A percentile compares a stretch with the other conserved stretches of the same genome.
Conservation (phyloP, 2,329 filamentous ascomycete species). For the Talaromyces rugulosus region DNA sequence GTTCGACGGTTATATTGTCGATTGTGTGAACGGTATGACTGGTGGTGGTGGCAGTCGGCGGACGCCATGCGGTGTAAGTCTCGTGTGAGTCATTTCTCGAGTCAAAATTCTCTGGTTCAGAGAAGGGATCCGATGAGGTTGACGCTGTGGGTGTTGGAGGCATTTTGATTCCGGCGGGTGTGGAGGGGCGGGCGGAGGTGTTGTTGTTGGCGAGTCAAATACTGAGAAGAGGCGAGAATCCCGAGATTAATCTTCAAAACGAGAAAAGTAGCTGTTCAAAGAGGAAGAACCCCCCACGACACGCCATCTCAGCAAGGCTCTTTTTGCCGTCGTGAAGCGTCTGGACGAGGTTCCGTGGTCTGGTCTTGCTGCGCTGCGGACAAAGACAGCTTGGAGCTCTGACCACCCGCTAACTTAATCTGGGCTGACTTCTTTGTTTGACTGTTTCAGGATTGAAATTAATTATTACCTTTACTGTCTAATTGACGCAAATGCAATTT, state of each 20-base stretch:
- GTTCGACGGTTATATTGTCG: neutral
- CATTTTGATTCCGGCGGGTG: neutral
- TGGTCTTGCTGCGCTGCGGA: neutral
- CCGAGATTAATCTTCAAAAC: neutral
- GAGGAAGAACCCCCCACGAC: neutral
- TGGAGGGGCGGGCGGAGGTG: neutral
- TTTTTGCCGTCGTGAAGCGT: neutral
- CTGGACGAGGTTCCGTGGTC: neutral
- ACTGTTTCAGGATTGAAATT: neutral
- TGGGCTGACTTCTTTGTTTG: neutral
- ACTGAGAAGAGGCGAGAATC: neutral
- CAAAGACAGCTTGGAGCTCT: neutral
- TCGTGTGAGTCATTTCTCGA: neutral
- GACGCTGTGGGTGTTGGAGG: neutral
- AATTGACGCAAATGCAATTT: neutral
- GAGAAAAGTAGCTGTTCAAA: neutral
- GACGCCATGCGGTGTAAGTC: conserved; percentile 7
- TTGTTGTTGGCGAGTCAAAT: too few species aligned
- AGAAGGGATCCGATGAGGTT: neutral
- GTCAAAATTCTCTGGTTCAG: neutral
- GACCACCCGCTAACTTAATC: neutral
- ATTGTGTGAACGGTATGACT: neutral
- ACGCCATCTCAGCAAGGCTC: neutral
- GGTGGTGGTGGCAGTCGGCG: neutral
- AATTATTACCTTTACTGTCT: neutral